A percentile compares a stretch with the other conserved stretches of the same genome.
Conservation (phyloP, 2,329 filamentous ascomycete species). For the Pseudocercospora musae region DNA sequence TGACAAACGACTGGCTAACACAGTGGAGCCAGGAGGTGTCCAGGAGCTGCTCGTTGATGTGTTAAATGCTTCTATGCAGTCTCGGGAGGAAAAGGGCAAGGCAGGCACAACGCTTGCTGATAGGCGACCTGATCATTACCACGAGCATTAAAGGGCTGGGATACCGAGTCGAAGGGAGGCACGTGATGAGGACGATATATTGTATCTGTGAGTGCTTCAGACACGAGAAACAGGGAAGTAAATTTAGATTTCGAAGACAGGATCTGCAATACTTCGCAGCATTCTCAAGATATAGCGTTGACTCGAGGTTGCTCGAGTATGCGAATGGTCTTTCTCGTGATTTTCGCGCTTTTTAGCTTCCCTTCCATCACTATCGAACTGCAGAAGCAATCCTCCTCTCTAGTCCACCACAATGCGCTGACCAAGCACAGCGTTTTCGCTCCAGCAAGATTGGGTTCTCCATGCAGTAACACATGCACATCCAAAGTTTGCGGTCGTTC, state of each 20-base stretch:
- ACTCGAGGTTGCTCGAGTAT: background rate
- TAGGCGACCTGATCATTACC: background rate
- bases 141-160: background rate
- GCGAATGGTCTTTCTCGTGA: background rate
- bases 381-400: background rate
- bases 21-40: background rate
- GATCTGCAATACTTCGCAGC: background rate
- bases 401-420: background rate
- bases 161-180: no score
- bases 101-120: background rate
- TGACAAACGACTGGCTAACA: background rate
- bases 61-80: background rate
- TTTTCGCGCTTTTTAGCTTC: background rate
- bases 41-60: background rate
- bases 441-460: no score
- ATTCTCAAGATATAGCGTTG: background rate
- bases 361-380: background rate
- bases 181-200: no score
- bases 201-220: no score
- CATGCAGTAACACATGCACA: no score
- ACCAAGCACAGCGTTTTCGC: background rate
- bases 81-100: background rate
- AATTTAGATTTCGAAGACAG: background rate
- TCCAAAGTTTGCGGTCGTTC: background rate
- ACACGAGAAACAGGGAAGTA: no score